These are phyloP conservation scores for Canna indica DNA, from an alignment of 176 grass and related monocot genomes.

Conservation along the genomic window DNA sequence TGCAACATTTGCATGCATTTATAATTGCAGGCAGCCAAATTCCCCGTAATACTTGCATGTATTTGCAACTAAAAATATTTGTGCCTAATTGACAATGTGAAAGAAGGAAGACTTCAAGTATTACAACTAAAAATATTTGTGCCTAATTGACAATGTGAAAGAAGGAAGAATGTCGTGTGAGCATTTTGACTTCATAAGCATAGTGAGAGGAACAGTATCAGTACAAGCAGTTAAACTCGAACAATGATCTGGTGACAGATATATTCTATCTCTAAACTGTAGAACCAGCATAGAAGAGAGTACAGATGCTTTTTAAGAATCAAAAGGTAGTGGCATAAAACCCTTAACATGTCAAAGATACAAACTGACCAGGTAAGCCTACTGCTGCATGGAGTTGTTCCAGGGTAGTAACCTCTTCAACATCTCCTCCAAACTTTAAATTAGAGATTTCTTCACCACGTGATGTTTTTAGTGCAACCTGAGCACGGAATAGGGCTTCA, in stretches of 20 bases:
- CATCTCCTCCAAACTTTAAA: conserved; percentile 18
- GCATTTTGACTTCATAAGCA: neutral
- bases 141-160: neutral
- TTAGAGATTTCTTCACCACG: conserved; percentile 18
- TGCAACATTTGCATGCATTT: too few relatives aligned
- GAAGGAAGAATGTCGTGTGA: neutral
- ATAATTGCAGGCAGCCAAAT: too few relatives aligned
- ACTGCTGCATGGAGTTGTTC: conserved; percentile 15
- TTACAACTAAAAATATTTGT: neutral
- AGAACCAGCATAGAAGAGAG: neutral
- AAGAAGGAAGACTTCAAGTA: neutral
- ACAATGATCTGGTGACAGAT: too few relatives aligned
- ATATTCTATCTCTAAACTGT: too few relatives aligned
- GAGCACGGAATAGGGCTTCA: conserved; percentile 17
- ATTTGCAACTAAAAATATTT: neutral
- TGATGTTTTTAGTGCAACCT: conserved; percentile 14
- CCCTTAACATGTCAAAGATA: neutral
- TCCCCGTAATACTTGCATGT: too few relatives aligned
- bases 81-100: neutral
- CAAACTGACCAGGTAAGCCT: conserved; percentile 16
- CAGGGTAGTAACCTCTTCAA: conserved; percentile 5
- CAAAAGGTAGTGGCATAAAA: neutral
- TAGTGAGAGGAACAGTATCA: neutral
- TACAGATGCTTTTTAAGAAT: neutral
- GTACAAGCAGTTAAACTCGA: too few relatives aligned